These are phyloP conservation scores for Botrytis medusae DNA, from an alignment of 2,329 filamentous ascomycete genomes.

Conservation along the genomic window DNA sequence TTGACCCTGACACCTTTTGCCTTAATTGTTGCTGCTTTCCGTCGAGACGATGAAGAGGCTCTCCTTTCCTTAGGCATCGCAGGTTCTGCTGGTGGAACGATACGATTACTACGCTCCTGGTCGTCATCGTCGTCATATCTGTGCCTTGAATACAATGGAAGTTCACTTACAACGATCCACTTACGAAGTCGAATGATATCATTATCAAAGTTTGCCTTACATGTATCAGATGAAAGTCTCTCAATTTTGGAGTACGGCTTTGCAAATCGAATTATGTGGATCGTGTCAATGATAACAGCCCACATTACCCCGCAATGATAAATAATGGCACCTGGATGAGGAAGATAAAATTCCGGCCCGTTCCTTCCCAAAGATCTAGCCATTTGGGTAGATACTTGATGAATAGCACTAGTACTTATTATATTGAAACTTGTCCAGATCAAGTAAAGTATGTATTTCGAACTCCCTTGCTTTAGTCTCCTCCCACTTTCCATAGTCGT, in stretches of 20 bases:
- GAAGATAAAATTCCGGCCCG: not conserved
- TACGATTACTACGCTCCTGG: not conserved
- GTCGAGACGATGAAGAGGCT: not conserved
- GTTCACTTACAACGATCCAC: no score
- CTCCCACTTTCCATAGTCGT: not conserved
- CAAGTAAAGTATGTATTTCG: not conserved
- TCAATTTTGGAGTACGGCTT: not conserved
- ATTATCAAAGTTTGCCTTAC: not conserved
- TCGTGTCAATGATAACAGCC: not conserved
- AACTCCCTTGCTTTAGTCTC: not conserved
- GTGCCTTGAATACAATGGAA: no score
- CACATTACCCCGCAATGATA: not conserved
- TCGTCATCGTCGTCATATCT: not conserved
- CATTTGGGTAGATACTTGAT: not conserved
- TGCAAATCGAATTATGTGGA: not conserved
- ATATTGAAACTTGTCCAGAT: not conserved
- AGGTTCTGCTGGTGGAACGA: not conserved
- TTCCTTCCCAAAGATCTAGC: not conserved
- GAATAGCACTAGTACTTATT: not conserved
- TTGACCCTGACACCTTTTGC: not conserved
- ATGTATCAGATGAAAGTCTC: not conserved
- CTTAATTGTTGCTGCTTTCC: not conserved
- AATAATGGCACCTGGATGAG: not conserved
- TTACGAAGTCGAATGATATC: no score
- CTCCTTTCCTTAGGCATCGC: not conserved